Conservation (phyloP, 805 yeast species). For the Lachancea lanzarotensis region DNA sequence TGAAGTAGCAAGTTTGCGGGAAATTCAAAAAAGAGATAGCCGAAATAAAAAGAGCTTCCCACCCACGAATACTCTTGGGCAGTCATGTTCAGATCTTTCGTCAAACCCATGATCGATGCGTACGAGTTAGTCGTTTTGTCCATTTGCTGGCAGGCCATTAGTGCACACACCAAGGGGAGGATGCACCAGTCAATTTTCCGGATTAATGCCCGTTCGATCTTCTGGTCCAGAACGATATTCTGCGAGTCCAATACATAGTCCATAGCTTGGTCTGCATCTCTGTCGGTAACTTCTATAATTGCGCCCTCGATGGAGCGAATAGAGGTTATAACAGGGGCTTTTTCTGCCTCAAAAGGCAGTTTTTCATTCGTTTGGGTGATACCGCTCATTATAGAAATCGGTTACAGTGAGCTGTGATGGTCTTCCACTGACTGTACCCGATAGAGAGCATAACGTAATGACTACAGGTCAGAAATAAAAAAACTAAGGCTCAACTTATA, state of each 20-base stretch:
- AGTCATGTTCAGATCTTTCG: constrained; percentile 1
- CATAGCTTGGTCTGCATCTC: constrained; percentile 9
- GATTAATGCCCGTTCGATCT: constrained; percentile 27
- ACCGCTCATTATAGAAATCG: no score
- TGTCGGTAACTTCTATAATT: constrained; percentile 6
- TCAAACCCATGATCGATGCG: constrained; percentile 35
- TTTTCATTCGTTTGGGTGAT: no score
- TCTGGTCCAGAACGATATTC: constrained; percentile 15
- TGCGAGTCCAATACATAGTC: constrained; percentile 6
- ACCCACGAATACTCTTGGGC: constrained; percentile 41
- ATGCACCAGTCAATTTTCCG: constrained; percentile 36
- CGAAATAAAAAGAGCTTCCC: constrained; percentile 53
- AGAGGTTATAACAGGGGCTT: constrained; percentile 1
- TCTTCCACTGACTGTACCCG: no score
- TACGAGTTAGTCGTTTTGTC: constrained; percentile 35
- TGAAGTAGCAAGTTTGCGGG: constrained; percentile 31
- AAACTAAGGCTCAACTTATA: no score
- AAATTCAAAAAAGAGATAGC: constrained; percentile 37
- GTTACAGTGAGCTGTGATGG: no score
- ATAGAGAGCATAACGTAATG: no score
- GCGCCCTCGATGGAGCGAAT: constrained; percentile 10
- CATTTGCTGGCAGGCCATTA: constrained; percentile 37
- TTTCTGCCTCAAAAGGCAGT: not conserved
- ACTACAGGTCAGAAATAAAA: no score
- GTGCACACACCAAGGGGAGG: constrained; percentile 33